A percentile compares a stretch with the other conserved stretches of the same genome.
phyloP scores from a whole-genome alignment of 345 rosid species.

The Carallia brachiata region DNA sequence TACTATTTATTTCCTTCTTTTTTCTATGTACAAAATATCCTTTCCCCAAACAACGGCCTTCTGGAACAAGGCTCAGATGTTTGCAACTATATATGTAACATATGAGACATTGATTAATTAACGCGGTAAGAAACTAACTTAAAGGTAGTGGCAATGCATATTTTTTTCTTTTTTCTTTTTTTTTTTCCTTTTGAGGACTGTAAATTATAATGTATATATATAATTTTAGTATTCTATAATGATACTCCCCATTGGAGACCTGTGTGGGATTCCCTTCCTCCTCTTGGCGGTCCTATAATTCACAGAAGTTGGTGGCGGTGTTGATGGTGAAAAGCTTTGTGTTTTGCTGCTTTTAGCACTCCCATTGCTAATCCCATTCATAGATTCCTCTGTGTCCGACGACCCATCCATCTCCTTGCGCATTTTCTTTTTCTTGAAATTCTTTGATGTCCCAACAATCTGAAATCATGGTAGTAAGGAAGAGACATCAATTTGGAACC shows the following conservation, averaged over 20 bases:
- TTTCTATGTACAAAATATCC: conserved; percentile 1
- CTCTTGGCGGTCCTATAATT: conserved; percentile 22
- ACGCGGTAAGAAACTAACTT: too few relatives aligned
- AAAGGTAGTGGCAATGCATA: too few relatives aligned
- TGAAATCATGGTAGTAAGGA: conserved; percentile 16
- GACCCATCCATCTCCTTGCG: conserved; percentile 9
- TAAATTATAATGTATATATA: too few relatives aligned
- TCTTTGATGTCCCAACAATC: conserved; percentile 70
- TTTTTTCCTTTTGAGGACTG: too few relatives aligned
- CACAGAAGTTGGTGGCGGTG: conserved; percentile 28
- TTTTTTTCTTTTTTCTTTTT: too few relatives aligned
- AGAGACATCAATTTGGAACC: background rate
- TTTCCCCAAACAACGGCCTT: conserved; percentile 20
- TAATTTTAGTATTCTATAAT: conserved; percentile 15
- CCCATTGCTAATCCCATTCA: conserved; percentile 6
- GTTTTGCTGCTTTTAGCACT: background rate
- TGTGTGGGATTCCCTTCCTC: conserved; percentile 32
- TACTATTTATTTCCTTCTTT: too few relatives aligned
- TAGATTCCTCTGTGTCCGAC: conserved; percentile 31
- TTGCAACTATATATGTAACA: too few relatives aligned
- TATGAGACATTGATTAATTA: too few relatives aligned
- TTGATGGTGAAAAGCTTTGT: conserved; percentile 29
- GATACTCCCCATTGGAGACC: conserved; percentile 34
- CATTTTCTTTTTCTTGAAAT: conserved; percentile 41
- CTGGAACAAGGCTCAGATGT: conserved; percentile 19